A percentile compares a stretch with the other conserved stretches of the same genome.
Conservation (phyloP, 768 basidiomycete genomes). For the Mycena pura region DNA sequence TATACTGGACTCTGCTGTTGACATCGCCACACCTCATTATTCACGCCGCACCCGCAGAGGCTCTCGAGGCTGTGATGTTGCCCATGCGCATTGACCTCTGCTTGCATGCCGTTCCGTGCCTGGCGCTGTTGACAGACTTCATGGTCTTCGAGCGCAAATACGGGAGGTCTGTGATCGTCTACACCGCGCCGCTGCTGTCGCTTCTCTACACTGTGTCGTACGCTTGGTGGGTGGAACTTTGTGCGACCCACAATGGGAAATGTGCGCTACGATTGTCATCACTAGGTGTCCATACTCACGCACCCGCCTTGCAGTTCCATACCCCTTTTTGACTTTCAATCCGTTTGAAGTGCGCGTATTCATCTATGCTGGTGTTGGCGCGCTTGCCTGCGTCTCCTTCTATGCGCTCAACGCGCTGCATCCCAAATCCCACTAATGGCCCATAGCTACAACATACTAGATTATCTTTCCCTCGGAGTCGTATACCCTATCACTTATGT, state of each 20-base stretch:
- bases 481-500: too few relatives aligned
- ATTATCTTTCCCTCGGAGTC: too few relatives aligned
- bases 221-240: conserved; percentile 69
- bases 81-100: conserved; percentile 66
- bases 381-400: conserved; percentile 63
- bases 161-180: conserved; percentile 32
- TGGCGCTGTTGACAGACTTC: conserved; percentile 70
- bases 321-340: conserved; percentile 79
- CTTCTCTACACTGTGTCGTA: conserved; percentile 54
- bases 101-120: conserved; percentile 68
- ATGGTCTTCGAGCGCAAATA: conserved; percentile 69
- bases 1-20: conserved; percentile 75
- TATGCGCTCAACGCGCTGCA: conserved; percentile 66
- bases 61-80: conserved; percentile 41
- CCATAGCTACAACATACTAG: too few relatives aligned
- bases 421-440: conserved; percentile 9
- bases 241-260: conserved; percentile 61
- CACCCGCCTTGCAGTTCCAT: conserved; percentile 61
- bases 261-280: conserved; percentile 49
- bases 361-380: conserved; percentile 64
- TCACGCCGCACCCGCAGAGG: conserved; percentile 31
- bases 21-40: conserved; percentile 66
- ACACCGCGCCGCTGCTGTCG: conserved; percentile 39
- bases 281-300: conserved; percentile 13
- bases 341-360: conserved; percentile 54